Percentiles rank a stretch among this genome's conserved stretches.
Evolutionary conservation across 805 yeast genomes (phyloP).

Genomic region (Kazachstania psychrophila): DNA sequence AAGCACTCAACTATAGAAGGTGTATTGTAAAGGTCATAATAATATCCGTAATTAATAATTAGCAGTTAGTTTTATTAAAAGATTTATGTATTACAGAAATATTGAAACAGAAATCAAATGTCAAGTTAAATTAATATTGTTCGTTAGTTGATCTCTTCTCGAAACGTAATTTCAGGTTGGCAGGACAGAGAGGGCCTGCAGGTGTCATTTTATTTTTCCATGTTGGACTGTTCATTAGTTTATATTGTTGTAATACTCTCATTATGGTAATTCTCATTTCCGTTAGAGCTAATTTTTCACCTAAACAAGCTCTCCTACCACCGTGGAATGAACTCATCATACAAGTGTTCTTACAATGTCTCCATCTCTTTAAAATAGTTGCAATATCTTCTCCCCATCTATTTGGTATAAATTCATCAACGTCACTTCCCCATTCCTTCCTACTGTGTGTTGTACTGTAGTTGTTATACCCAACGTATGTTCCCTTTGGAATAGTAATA

Average conservation of each 20-base stretch:
- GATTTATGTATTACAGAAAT: no score
- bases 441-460: slow-evolving; percentile 41
- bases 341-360: slow-evolving; percentile 36
- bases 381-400: slow-evolving; percentile 42
- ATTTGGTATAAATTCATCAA: slow-evolving; percentile 38
- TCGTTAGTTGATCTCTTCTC: slow-evolving; percentile 4
- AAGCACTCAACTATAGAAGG: slow-evolving; percentile 18
- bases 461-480: slow-evolving; percentile 48
- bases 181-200: slow-evolving; percentile 50
- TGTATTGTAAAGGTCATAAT: background rate
- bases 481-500: slow-evolving; percentile 40
- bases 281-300: slow-evolving; percentile 46
- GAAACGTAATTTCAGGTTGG: slow-evolving; percentile 28
- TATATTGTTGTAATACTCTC: slow-evolving; percentile 32
- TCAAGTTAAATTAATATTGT: no score
- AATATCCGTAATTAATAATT: no score
- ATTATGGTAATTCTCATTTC: slow-evolving; percentile 36
- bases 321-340: slow-evolving; percentile 50
- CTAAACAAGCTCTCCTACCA: slow-evolving; percentile 49
- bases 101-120: no score
- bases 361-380: slow-evolving; percentile 35
- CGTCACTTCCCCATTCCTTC: slow-evolving; percentile 37
- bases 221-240: slow-evolving; percentile 31
- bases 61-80: no score
- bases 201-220: slow-evolving; percentile 47